Percentiles rank a stretch among this genome's conserved stretches.
Evolutionary conservation across 2,329 filamentous ascomycete genomes (phyloP).

Genomic region (Trematosphaeria pertusa): DNA sequence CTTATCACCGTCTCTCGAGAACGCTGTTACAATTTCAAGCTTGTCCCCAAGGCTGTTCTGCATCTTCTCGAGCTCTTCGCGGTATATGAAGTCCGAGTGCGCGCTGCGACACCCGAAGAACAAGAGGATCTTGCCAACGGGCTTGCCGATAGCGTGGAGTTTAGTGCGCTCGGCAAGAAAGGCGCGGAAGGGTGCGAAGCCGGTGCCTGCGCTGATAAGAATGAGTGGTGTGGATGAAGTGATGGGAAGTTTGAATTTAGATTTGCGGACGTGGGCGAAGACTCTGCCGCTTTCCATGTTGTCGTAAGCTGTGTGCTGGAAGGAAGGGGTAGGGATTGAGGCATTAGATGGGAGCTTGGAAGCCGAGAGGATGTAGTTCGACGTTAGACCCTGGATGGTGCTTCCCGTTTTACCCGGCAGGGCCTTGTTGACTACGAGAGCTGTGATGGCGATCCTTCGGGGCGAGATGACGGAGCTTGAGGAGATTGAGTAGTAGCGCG

Average conservation of each 20-base stretch:
- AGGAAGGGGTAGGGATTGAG: conserved; percentile 20
- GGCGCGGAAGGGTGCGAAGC: conserved; percentile 44
- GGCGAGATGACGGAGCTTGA: conserved; percentile 49
- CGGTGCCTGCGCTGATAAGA: conserved; percentile 48
- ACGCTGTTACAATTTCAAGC: conserved; percentile 33
- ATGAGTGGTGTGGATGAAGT: conserved; percentile 56
- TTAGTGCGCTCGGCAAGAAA: conserved; percentile 46
- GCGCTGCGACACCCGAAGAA: conserved; percentile 42
- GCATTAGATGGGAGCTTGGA: conserved; percentile 28
- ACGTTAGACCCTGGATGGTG: conserved; percentile 46
- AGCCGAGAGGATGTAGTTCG: conserved; percentile 47
- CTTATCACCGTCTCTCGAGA: conserved; percentile 24
- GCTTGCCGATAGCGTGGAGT: conserved; percentile 35
- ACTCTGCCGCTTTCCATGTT: conserved; percentile 31
- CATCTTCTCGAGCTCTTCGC: conserved; percentile 30
- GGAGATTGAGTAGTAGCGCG: conserved; percentile 45
- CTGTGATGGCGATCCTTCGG: conserved; percentile 47
- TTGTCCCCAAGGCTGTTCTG: conserved; percentile 28
- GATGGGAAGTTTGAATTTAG: conserved; percentile 56
- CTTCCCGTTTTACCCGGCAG: conserved; percentile 20
- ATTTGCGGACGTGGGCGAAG: conserved; percentile 51
- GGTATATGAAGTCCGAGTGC: conserved; percentile 43
- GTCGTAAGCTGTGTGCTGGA: conserved; percentile 19
- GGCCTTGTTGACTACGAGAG: conserved; percentile 45
- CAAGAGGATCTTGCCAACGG: conserved; percentile 37